Percentiles rank a stretch among this genome's conserved stretches.
phyloP scores from a whole-genome alignment of 148 eudicot genomes.

The Talinum fruticosum region DNA sequence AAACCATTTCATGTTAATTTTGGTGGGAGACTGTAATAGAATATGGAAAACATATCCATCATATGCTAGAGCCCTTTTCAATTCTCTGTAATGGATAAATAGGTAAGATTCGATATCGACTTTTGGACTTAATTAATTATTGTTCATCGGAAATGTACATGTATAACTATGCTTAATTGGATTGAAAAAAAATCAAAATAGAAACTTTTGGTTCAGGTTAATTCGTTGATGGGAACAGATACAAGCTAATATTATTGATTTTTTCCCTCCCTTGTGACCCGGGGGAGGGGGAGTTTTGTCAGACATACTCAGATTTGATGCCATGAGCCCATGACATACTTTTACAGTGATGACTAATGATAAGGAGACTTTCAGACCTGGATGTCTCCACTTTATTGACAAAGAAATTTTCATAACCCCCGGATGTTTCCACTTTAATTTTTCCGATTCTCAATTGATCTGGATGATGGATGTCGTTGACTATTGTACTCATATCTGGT shows the following conservation, averaged over 20 bases:
- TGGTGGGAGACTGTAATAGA: background rate
- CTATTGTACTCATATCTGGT: background rate
- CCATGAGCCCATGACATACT: conserved; percentile 1
- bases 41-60: background rate
- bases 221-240: no score
- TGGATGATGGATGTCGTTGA: background rate
- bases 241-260: background rate
- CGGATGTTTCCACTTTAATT: background rate
- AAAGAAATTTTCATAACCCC: background rate
- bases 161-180: no score
- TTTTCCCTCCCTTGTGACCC: background rate
- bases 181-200: no score
- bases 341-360: background rate
- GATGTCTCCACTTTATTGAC: background rate
- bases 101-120: no score
- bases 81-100: background rate
- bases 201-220: no score
- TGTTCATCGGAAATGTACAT: no score
- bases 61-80: background rate
- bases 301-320: background rate
- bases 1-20: no score
- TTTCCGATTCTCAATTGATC: background rate
- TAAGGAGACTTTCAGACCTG: background rate
- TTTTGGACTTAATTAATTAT: no score
- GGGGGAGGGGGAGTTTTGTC: background rate